Percentiles rank a stretch among this genome's conserved stretches.
phyloP scores from a whole-genome alignment of 2,329 filamentous ascomycete genomes.

The Fusarium graminum region DNA sequence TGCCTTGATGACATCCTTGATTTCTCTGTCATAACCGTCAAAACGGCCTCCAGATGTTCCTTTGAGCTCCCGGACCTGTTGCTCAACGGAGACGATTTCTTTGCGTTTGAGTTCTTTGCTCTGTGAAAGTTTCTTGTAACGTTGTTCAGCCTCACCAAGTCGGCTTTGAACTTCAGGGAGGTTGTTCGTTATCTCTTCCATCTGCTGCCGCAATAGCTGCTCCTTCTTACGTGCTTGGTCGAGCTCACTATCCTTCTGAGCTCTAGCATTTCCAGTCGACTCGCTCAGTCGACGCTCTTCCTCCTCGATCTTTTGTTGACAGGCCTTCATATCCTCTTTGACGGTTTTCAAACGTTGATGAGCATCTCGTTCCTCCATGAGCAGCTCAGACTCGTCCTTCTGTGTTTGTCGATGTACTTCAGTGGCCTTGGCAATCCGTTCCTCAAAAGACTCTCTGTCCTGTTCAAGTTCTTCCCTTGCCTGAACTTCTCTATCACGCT shows the following conservation, averaged over 20 bases:
- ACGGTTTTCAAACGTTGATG: slow-evolving; percentile 68
- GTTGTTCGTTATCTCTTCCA: slow-evolving; percentile 49
- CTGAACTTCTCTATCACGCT: slow-evolving; percentile 56
- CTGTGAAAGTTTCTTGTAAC: slow-evolving; percentile 50
- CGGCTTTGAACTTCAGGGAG: slow-evolving; percentile 53
- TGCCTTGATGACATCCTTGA: slow-evolving; percentile 73
- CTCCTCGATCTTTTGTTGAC: slow-evolving; percentile 63
- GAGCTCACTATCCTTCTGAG: slow-evolving; percentile 70
- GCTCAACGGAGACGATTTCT: slow-evolving; percentile 67
- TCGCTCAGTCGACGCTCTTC: slow-evolving; percentile 74
- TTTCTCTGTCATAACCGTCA: slow-evolving; percentile 72
- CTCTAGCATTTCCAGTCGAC: slow-evolving; percentile 77
- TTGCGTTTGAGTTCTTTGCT: slow-evolving; percentile 60
- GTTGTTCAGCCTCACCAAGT: slow-evolving; percentile 51
- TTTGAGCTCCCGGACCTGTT: slow-evolving; percentile 63
- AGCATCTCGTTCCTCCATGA: slow-evolving; percentile 75
- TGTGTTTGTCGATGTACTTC: slow-evolving; percentile 66
- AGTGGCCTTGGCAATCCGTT: slow-evolving; percentile 61
- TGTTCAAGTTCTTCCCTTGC: slow-evolving; percentile 59
- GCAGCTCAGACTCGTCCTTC: slow-evolving; percentile 65
- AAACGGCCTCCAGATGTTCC: slow-evolving; percentile 68
- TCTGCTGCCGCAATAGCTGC: slow-evolving; percentile 45
- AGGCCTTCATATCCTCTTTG: slow-evolving; percentile 60
- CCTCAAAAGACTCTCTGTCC: slow-evolving; percentile 62
- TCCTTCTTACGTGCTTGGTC: slow-evolving; percentile 49